phyloP scores from a whole-genome alignment of 140 eudicot genomes.

The Senecio squalidus region DNA sequence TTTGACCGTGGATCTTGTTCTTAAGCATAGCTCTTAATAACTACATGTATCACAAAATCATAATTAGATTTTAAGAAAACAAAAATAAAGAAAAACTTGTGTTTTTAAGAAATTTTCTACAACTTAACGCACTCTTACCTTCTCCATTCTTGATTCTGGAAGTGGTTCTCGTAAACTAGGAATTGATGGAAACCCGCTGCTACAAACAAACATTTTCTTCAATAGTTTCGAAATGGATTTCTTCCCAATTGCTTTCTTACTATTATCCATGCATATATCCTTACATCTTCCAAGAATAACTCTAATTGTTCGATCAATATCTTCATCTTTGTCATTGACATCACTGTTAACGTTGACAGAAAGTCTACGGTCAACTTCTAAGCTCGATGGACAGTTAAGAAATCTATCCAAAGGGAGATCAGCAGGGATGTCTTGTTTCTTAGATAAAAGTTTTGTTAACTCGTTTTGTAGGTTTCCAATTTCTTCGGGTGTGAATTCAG shows the following conservation, averaged over 20 bases:
- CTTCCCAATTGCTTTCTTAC: slow-evolving; percentile 59
- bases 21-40: slow-evolving; percentile 78
- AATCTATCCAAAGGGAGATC: slow-evolving; percentile 94
- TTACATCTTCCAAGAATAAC: slow-evolving; percentile 86
- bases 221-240: slow-evolving; percentile 69
- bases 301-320: slow-evolving; percentile 76
- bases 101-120: not conserved
- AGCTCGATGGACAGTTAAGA: slow-evolving; percentile 94
- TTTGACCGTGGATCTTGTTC: slow-evolving; percentile 54
- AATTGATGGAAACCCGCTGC: slow-evolving; percentile 56
- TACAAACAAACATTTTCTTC: slow-evolving; percentile 80
- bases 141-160: slow-evolving; percentile 95
- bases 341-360: slow-evolving; percentile 40
- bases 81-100: not conserved
- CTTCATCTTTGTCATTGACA: slow-evolving; percentile 54
- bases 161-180: slow-evolving; percentile 70
- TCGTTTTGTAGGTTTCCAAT: slow-evolving; percentile 77
- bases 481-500: slow-evolving; percentile 91
- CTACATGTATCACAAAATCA: slow-evolving; percentile 22
- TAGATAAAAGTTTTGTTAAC: slow-evolving; percentile 55
- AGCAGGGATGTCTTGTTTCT: slow-evolving; percentile 39
- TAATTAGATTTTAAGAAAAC: slow-evolving; percentile 8
- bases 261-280: slow-evolving; percentile 65
- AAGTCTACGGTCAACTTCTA: slow-evolving; percentile 78
- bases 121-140: slow-evolving; percentile 33